Conservation (phyloP, 345 rosid genomes). For the Punica granatum region DNA sequence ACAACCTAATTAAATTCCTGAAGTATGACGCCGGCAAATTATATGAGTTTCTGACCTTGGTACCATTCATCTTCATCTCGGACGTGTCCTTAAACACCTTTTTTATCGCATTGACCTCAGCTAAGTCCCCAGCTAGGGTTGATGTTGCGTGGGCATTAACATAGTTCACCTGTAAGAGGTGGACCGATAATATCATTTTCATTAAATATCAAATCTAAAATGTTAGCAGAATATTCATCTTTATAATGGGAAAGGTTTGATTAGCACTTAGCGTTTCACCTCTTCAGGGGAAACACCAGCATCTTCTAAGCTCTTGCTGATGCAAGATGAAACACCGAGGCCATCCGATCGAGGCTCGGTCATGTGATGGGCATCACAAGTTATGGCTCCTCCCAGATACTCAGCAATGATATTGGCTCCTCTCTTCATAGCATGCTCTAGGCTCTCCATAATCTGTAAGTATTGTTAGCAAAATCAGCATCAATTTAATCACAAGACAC, state of each 20-base stretch:
- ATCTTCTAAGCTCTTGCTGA: slow-evolving; percentile 46
- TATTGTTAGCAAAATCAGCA: not conserved
- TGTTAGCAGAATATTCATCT: not conserved
- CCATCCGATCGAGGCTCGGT: slow-evolving; percentile 58
- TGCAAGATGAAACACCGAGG: slow-evolving; percentile 59
- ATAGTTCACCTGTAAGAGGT: slow-evolving; percentile 43
- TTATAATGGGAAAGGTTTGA: not conserved
- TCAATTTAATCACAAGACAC: no score
- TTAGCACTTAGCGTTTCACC: slow-evolving; percentile 17
- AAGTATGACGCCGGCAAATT: not conserved
- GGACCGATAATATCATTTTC: not conserved
- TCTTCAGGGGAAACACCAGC: slow-evolving; percentile 70
- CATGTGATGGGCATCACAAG: slow-evolving; percentile 70
- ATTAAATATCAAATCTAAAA: not conserved
- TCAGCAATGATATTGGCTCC: slow-evolving; percentile 63
- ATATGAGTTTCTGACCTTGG: slow-evolving; percentile 35
- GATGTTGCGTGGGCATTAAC: slow-evolving; percentile 67
- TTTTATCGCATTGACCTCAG: slow-evolving; percentile 65
- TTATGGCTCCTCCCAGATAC: slow-evolving; percentile 57
- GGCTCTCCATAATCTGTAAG: slow-evolving; percentile 56
- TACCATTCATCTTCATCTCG: slow-evolving; percentile 64
- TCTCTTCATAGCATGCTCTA: slow-evolving; percentile 59
- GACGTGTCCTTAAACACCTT: slow-evolving; percentile 55
- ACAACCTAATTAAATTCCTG: not conserved
- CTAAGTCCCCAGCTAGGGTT: slow-evolving; percentile 63